These are phyloP conservation scores for Metschnikowia arizonensis DNA, from an alignment of 805 yeast genomes.

Conservation along the genomic window DNA sequence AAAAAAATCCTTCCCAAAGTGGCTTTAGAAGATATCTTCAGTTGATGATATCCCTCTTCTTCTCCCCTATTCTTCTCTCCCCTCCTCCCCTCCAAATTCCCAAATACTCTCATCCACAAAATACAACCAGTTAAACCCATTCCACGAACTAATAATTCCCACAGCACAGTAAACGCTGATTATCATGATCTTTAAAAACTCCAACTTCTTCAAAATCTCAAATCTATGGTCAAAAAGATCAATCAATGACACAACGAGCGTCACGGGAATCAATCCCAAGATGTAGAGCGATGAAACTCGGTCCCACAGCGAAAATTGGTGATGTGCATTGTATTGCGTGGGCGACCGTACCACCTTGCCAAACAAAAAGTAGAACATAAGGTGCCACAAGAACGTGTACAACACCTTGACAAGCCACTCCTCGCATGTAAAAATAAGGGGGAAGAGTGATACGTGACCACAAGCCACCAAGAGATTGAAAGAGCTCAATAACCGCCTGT, in stretches of 20 bases:
- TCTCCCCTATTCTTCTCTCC: too few relatives aligned
- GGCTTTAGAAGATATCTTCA: too few relatives aligned
- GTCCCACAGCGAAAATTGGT: constrained; percentile 42
- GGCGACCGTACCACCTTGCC: constrained; percentile 66
- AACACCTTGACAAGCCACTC: constrained; percentile 75
- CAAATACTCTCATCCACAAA: constrained; percentile 76
- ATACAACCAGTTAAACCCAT: constrained; percentile 83
- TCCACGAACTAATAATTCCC: constrained; percentile 85
- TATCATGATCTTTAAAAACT: constrained; percentile 75
- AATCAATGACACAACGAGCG: constrained; percentile 39
- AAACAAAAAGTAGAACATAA: constrained; percentile 68
- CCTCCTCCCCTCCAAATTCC: constrained; percentile 23
- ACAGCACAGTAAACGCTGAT: constrained; percentile 81
- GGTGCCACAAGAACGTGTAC: constrained; percentile 82
- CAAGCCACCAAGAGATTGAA: constrained; percentile 70
- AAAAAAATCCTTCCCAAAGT: too few relatives aligned
- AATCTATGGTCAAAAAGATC: constrained; percentile 54
- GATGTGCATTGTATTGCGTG: constrained; percentile 17
- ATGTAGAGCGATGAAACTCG: constrained; percentile 64
- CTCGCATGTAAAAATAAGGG: constrained; percentile 72
- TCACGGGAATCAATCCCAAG: constrained; percentile 62
- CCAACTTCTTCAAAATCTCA: constrained; percentile 52
- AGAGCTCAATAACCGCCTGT: constrained; percentile 65
- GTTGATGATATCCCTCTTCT: too few relatives aligned
- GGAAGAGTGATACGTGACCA: constrained; percentile 85